These are phyloP conservation scores for Globisporangium cylindrosporum DNA, from an alignment of 352 stramenopile species.

Conservation along the genomic window DNA sequence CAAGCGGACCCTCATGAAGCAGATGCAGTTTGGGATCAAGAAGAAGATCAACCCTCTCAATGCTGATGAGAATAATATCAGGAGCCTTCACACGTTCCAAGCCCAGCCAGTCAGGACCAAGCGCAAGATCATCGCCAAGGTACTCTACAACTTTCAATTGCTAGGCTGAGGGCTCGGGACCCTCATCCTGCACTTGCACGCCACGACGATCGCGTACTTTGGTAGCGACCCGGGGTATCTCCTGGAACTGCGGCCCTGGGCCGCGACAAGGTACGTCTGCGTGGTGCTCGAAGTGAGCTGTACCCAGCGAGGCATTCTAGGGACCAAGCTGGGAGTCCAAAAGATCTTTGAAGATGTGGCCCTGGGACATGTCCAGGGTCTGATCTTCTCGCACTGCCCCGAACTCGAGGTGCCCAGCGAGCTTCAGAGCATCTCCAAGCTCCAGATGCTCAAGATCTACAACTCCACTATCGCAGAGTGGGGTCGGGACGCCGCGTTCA, in stretches of 20 bases:
- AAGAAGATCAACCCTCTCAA: not conserved
- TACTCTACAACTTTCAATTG: constrained; percentile 12
- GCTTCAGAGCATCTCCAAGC: constrained; percentile 15
- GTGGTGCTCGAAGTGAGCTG: constrained; percentile 14
- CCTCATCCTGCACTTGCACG: constrained; percentile 14
- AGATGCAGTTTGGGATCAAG: constrained; percentile 9
- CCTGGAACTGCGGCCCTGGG: constrained; percentile 20
- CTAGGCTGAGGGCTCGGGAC: constrained; percentile 18
- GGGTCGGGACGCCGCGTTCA: constrained; percentile 13
- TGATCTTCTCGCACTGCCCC: constrained; percentile 23
- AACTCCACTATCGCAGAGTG: constrained; percentile 20
- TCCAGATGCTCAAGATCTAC: constrained; percentile 26
- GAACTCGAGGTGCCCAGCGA: constrained; percentile 14
- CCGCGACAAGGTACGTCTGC: constrained; percentile 16
- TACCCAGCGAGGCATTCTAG: constrained; percentile 2
- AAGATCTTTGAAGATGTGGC: not conserved
- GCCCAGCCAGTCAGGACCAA: not conserved
- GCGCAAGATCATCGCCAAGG: not conserved
- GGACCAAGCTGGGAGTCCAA: not conserved
- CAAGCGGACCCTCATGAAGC: constrained; percentile 10
- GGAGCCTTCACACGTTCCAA: not conserved
- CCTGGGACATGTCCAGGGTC: constrained; percentile 6
- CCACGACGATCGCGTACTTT: constrained; percentile 16
- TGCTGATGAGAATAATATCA: not conserved
- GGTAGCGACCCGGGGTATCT: constrained; percentile 10